Evolutionary conservation across 768 basidiomycete species (phyloP), one percentile per base, ranked within the genome.

Genomic region (Boletus subcaerulescens): DNA sequence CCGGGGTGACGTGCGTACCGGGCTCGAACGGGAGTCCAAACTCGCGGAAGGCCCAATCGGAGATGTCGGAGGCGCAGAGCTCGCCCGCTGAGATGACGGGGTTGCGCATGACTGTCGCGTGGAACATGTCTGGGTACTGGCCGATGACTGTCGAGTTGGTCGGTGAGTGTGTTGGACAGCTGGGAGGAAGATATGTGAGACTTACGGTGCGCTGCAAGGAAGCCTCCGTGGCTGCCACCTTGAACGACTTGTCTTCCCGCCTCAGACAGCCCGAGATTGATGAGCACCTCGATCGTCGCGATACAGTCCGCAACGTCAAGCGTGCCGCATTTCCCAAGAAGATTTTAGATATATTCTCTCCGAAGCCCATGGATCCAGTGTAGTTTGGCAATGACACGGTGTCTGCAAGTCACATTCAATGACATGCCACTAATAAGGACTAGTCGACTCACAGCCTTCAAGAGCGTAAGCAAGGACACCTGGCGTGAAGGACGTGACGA

Each of bases 141-240:
- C 84, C 83, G 17, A 87, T 80, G 12, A 90, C 86, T 87, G 39
- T 1, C 35, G 7, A 17, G 31, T 29, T 17, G 14, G 10, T 33
- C 6, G 1, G 20, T 10, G 39, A 38, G 20, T 4, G 15, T 29
- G 24, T 32, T 17, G 11, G 33, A n/a, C 14, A 15, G 9, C 13
- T 18, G 22, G 39, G 38, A 22, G 20, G 20, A 41, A n/a, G 33
- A 36, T 36, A 9, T 5, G 1, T 17, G 50, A 22, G 20, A 73
- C 83, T 58, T 61, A 86, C 84, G 69, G 60, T 86, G 85, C 0
- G 76, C 79, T 1, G 77, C 58, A 14, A 87, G 71, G 64, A 85
- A 89, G 2, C 87, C 87, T 0, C 87, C 87, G 56, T 91, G 89
- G 44, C 82, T 85, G 39, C 87, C 88, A 5, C 88, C 87, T 48